Evolutionary conservation across 73 alveolate genomes (phyloP).

Genomic region (Urostyla sp.): DNA sequence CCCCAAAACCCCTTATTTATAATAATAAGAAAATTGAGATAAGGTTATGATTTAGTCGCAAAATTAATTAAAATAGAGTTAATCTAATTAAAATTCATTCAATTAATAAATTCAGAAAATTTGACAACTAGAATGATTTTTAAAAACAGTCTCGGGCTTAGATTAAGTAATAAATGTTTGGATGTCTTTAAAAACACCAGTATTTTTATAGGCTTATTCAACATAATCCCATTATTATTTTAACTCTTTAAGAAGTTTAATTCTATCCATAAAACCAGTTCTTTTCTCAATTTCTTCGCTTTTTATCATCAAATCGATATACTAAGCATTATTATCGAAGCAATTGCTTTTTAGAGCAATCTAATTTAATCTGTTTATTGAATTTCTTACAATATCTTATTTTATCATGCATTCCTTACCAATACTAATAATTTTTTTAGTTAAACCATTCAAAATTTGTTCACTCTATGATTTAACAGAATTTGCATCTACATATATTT

Average conservation of each 20-base stretch:
- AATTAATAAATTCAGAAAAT: background rate
- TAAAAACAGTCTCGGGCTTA: background rate
- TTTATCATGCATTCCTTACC: background rate
- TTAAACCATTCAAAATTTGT: background rate
- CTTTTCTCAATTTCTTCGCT: too few species aligned
- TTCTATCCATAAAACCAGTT: too few species aligned
- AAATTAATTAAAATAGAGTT: too few species aligned
- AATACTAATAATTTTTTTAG: too few species aligned
- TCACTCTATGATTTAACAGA: background rate
- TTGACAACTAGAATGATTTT: background rate
- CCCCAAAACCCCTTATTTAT: too few species aligned
- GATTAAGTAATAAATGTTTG: background rate
- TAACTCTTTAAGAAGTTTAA: too few species aligned
- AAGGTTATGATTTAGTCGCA: too few species aligned
- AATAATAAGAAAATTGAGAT: too few species aligned
- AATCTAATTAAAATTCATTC: too few species aligned
- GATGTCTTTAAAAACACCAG: background rate
- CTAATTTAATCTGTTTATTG: too few species aligned
- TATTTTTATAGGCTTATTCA: background rate
- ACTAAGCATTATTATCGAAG: background rate
- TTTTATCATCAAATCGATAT: background rate
- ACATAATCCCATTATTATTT: background rate
- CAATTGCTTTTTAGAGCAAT: background rate
- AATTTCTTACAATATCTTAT: background rate
- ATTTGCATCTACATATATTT: background rate